Base-by-base conservation (phyloP, 371 early-diverging fungal species). In the Entomophthora muscae region DNA sequence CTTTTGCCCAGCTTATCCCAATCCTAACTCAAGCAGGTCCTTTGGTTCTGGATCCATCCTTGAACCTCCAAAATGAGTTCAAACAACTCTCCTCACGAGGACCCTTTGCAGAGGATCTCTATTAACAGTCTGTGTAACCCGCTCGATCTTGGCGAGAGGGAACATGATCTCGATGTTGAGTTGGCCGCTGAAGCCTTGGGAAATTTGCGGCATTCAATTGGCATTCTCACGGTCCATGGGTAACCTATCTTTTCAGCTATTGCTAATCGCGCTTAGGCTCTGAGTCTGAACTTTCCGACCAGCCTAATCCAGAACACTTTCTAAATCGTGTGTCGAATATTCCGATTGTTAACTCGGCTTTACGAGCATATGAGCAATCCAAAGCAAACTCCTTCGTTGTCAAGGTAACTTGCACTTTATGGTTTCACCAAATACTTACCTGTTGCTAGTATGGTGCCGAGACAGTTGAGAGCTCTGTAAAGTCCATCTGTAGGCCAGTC, bases 381-480 rank as follows among this genome's bases (percentile, higher is more conserved):
- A 86, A 86, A 70, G 83, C 84, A 58, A 81, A 79, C 27, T 85
- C 81, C 66, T 71, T 75, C 52, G 75, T 89, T n/a, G 73, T 89
- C 54, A 78, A 82, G 74, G 82, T 79, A 76, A 28, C n/a, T n/a
- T 33, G 13, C 22, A 5, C 27, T 52, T 59, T 54, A 13, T n/a
- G n/a, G n/a, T n/a, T n/a, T n/a, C n/a, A n/a, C n/a, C n/a, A n/a
- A n/a, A n/a, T 32, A 23, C 33, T 26, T 21, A 32, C 53, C 52
- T 55, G 28, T 21, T 33, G 13, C 30, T 60, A 75, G 69, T 82
- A 80, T 69, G 78, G 78, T 27, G 85, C 83, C 1, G 83, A 86
- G 67, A 86, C 83, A 69, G 83, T 92, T 33, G 95, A 90, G 69
- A 82, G 84, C 1, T 76, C 83, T 10, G 82, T 87, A 17, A 78